These are phyloP conservation scores for Fusarium sp. DNA, from an alignment of 2,329 filamentous ascomycete genomes.

Conservation along the genomic window DNA sequence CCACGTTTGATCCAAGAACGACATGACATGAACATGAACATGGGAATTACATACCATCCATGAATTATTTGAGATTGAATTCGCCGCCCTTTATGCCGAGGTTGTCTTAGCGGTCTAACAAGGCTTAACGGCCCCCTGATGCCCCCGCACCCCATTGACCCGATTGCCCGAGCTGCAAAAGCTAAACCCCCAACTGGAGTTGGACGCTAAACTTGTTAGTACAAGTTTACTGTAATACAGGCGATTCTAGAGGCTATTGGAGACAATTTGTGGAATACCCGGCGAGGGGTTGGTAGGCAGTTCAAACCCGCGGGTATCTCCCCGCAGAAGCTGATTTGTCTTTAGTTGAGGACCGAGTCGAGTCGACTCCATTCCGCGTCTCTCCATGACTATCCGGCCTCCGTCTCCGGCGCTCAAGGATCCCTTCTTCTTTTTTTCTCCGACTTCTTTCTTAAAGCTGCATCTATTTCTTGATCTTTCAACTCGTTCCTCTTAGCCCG, in stretches of 20 bases:
- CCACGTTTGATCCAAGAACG: slow-evolving; percentile 16
- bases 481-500: not conserved
- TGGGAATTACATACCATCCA: no score
- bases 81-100: slow-evolving; percentile 43
- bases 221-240: slow-evolving; percentile 39
- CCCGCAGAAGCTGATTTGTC: slow-evolving; percentile 29
- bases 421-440: not conserved
- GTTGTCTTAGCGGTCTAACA: slow-evolving; percentile 14
- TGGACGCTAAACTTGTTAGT: slow-evolving; percentile 17
- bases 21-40: not conserved
- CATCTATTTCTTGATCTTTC: not conserved
- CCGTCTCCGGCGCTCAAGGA: slow-evolving; percentile 24
- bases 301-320: slow-evolving; percentile 3
- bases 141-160: slow-evolving; percentile 47
- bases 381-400: slow-evolving; percentile 17
- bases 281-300: no score
- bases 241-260: slow-evolving; percentile 41
- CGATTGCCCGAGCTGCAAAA: slow-evolving; percentile 44
- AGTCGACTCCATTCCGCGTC: slow-evolving; percentile 35
- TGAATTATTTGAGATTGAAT: not conserved
- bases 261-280: slow-evolving; percentile 20
- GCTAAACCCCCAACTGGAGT: slow-evolving; percentile 21
- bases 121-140: slow-evolving; percentile 11
- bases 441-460: not conserved
- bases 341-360: slow-evolving; percentile 16